Evolutionary conservation across 345 rosid genomes (phyloP), one percentile per base, ranked within the genome.

Genomic region (Sisymbrium irio): DNA sequence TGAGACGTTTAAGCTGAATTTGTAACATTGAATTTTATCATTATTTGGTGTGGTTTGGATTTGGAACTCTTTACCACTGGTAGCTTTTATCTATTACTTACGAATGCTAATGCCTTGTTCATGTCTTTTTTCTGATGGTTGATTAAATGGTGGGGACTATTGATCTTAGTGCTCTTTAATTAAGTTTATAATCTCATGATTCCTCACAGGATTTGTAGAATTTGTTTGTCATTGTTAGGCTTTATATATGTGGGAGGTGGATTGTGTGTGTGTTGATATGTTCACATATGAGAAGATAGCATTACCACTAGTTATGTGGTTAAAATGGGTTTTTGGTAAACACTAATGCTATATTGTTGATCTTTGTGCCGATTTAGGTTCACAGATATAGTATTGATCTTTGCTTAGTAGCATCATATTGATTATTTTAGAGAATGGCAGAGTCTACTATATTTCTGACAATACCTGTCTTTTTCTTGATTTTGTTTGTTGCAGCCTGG

Each of bases 401-500:
- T 35, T 69, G 22, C 65, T 44, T 69, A 12, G 40, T 19, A 2
- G 5, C n/a, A 49, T 49, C 13, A 20, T 18, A 62, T 22, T 72
- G 53, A 50, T 10, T 28, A 50, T 18, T 63, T 40, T 19, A 54
- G 20, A 55, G 49, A 36, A 55, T 22, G 41, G 33, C 6, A 44
- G 49, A 15, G 15, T 56, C 41, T 64, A 20, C 45, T 63, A 18
- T 17, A 1, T 39, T 39, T 22, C 62, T 77, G 56, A 77, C 36
- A 47, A 2, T 37, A 45, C 25, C 3, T 17, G 30, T 64, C 58
- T 9, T 30, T 78, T 71, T 73, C 20, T 25, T 25, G 0, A 47
- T 19, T 62, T 9, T 71, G 65, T 51, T 69, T 61, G 19, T 79
- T 50, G 79, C 85, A 96, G 99, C 89, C 97, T 69, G 98, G 98